A percentile compares a stretch with the other conserved stretches of the same genome.
Evolutionary conservation across 2,329 filamentous ascomycete species (phyloP).

Genomic region (Verticillium albo-atrum): DNA sequence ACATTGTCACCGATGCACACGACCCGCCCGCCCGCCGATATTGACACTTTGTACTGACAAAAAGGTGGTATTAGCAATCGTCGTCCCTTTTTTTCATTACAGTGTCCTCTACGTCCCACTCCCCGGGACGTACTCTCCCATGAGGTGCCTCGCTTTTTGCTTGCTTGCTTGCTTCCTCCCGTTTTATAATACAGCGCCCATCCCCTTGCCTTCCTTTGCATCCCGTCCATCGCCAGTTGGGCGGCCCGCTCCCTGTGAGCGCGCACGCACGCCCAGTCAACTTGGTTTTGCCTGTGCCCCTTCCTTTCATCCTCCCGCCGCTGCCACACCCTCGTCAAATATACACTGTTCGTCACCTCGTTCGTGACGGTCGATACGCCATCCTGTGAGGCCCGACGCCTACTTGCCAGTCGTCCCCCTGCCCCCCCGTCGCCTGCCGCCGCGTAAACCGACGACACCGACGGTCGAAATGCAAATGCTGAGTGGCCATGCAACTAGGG

Average conservation of each 20-base stretch:
- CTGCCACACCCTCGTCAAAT: not conserved
- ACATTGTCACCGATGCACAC: too few species aligned
- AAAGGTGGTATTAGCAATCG: not conserved
- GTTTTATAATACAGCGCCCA: not conserved
- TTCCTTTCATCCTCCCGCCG: not conserved
- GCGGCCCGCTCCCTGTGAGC: not conserved
- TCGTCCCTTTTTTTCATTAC: not conserved
- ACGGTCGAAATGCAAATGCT: conserved; percentile 2
- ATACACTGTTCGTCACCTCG: conserved; percentile 2
- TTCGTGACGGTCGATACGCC: not conserved
- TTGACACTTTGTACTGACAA: not conserved
- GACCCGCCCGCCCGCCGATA: not conserved
- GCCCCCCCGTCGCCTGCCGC: not conserved
- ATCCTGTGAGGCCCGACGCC: not conserved
- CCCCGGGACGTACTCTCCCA: not conserved
- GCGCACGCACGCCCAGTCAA: not conserved
- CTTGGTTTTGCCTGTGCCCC: not conserved
- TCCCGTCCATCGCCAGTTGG: not conserved
- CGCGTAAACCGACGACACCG: not conserved
- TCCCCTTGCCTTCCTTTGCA: not conserved
- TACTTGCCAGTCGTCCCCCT: not conserved
- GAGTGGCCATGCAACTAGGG: not conserved
- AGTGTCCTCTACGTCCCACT: not conserved
- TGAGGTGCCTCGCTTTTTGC: not conserved
- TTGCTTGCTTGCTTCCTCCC: not conserved